phyloP scores from a whole-genome alignment of 345 rosid species.

The Eutrema japonicum region DNA sequence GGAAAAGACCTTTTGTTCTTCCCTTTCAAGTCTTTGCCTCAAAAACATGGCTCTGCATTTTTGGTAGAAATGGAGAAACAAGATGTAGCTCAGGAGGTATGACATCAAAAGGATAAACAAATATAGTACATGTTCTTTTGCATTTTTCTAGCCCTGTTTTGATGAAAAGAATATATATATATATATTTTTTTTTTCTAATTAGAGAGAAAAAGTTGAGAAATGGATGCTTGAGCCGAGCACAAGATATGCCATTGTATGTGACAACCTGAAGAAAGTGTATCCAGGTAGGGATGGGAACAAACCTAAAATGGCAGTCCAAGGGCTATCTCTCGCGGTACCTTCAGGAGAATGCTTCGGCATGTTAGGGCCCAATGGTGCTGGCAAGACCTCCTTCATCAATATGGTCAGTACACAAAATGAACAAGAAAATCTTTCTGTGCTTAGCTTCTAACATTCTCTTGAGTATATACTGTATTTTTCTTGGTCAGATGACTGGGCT shows the following conservation, averaged over 20 bases:
- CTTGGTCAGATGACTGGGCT: conserved; percentile 85
- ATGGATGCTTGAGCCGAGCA: conserved; percentile 59
- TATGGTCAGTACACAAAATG: conserved; percentile 62
- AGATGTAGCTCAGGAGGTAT: conserved; percentile 91
- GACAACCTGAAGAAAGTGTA: conserved; percentile 79
- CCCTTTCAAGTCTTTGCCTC: conserved; percentile 51
- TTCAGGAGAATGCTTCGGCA: conserved; percentile 95
- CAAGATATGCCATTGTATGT: conserved; percentile 65
- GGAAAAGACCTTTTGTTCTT: conserved; percentile 61
- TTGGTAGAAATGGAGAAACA: conserved; percentile 76
- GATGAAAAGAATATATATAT: not conserved
- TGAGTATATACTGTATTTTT: not conserved
- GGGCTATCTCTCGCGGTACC: conserved; percentile 92
- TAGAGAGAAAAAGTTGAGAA: conserved; percentile 86
- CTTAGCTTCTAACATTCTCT: not conserved
- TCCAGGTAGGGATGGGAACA: conserved; percentile 93
- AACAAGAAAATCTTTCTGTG: not conserved
- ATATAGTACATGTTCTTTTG: not conserved
- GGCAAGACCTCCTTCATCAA: conserved; percentile 94
- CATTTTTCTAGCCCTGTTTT: not conserved
- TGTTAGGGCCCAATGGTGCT: conserved; percentile 99
- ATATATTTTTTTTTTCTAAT: not conserved
- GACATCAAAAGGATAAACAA: not conserved
- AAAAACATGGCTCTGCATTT: conserved; percentile 71
- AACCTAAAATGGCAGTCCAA: conserved; percentile 77